Evolutionary conservation across 2,329 filamentous ascomycete genomes (phyloP).

Genomic region (Tolypocladium cylindrosporum): DNA sequence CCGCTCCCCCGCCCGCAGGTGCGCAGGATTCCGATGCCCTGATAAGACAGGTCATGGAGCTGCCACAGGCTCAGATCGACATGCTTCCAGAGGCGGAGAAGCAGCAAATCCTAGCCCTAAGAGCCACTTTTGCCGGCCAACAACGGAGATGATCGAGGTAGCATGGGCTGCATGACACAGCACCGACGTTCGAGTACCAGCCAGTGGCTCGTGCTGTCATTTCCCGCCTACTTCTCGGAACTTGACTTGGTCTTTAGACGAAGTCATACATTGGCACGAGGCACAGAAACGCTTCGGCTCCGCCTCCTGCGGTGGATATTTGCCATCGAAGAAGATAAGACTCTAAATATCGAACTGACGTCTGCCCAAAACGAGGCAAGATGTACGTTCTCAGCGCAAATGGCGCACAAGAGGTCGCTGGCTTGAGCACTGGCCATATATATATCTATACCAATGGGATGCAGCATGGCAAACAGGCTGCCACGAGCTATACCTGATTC

Average conservation of each 20-base stretch:
- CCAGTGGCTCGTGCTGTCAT: too few relatives aligned
- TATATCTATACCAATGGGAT: too few relatives aligned
- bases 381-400: not conserved
- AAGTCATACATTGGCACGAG: not conserved
- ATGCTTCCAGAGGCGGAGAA: conserved; percentile 65
- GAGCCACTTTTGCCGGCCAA: conserved; percentile 48
- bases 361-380: not conserved
- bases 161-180: not conserved
- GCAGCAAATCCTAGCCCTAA: conserved; percentile 68
- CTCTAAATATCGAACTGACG: not conserved
- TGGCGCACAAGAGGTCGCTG: not conserved
- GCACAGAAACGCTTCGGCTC: too few relatives aligned
- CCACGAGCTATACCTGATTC: not conserved
- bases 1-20: conserved; percentile 20
- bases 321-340: not conserved
- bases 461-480: not conserved
- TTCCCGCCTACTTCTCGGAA: not conserved
- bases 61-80: conserved; percentile 74
- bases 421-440: not conserved
- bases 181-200: not conserved
- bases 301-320: too few relatives aligned
- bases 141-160: conserved; percentile 18
- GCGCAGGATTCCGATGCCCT: conserved; percentile 57
- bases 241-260: too few relatives aligned
- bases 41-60: conserved; percentile 69